Base-by-base conservation (phyloP, 306 rosid genomes). In the Malus sylvestris region DNA sequence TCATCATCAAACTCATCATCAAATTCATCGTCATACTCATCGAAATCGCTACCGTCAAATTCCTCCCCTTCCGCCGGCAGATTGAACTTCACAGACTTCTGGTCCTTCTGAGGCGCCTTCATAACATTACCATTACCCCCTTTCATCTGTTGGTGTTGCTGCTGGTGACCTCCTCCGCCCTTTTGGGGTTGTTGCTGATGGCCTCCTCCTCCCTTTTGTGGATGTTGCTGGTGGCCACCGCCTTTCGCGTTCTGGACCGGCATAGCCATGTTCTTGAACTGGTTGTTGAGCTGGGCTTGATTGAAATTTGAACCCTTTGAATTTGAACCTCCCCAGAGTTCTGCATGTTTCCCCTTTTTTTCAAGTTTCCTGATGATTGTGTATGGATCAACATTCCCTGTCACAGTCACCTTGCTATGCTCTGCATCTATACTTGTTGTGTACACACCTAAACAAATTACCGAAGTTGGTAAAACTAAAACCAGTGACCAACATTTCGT, bases 41-140 rank as follows among this genome's bases (percentile, higher is more conserved):
- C 62, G 27, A 57, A 57, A n/a, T 57, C 90, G 78, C 92, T 91
- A 18, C 64, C 78, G 68, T 83, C 87, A 69, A 86, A 85, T 10
- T 90, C 94, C 2, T 93, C 91, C 6, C 83, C 91, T 4, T 93
- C 91, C 3, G 82, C 91, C 25, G 85, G 84, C 51, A 88, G 49
- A 76, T 78, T 81, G 79, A 94, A 94, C 78, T 80, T 90, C 67
- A 94, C 98, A 80, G 92, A 83, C 68, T 91, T 94, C 76, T 94
- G 88, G 25, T 81, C 85, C 76, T 88, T 92, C 2, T 30, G 52
- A 6, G 79, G 75, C 67, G 65, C 53, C 69, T 63, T 49, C 55
- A 70, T 44, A 0, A 80, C 88, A 23, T 83, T 83, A 6, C 80
- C 88, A 23, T 85, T 85, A 5, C 51, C 73, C 25, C 90, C 92